Evolutionary conservation across 2,329 filamentous ascomycete species (phyloP), one percentile per base, ranked within the genome.

Genomic region (Zymoseptoria passerinii): DNA sequence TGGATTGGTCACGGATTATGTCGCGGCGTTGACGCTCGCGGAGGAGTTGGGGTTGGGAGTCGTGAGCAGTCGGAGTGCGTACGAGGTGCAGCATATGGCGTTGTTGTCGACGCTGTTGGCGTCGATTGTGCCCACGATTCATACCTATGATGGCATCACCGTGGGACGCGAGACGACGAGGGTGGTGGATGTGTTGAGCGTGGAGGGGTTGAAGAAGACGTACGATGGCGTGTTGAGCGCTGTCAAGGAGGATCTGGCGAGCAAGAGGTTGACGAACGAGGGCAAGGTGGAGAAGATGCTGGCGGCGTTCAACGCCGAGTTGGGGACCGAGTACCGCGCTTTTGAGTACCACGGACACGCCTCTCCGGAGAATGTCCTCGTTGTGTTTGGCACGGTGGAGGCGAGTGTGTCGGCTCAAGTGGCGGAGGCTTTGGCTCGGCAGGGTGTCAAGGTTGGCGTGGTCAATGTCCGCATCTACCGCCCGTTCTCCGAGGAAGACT

Each of bases 51-150:
- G 94, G 16, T 80, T 97, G 28, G 92, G 87, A 52, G 81, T 99
- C 49, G 84, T 99, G 52, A 83, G 89, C 63, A 96, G 90, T 72
- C 84, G 85, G 55, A 96, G 91, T 28, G 85, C 89, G 28, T 92
- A 95, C 66, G 94, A 99, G 78, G 82, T 88, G 53, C 94, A 99
- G 80, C 94, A 99, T 77, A 96, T 96, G 88, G 83, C 91, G 7
- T 77, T 96, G n/a, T 86, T 95, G 67, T 84, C 91, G 0, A 96
- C 90, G 3, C 77, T 95, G 23, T 78, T 95, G 61, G 88, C 91
- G 19, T 85, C 83, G 51, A 77, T 94, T 13, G 73, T 92, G 28
- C 91, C 91, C n/a, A 89, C 88, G 0, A 80, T 96, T 28, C 91
- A 96, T 52, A 64, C 66, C 18, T 77, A 94, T 71, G 91, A 96